Evolutionary conservation across 352 stramenopile species (phyloP), one percentile per base, ranked within the genome.

Genomic region (Paralagenidium karlingii): DNA sequence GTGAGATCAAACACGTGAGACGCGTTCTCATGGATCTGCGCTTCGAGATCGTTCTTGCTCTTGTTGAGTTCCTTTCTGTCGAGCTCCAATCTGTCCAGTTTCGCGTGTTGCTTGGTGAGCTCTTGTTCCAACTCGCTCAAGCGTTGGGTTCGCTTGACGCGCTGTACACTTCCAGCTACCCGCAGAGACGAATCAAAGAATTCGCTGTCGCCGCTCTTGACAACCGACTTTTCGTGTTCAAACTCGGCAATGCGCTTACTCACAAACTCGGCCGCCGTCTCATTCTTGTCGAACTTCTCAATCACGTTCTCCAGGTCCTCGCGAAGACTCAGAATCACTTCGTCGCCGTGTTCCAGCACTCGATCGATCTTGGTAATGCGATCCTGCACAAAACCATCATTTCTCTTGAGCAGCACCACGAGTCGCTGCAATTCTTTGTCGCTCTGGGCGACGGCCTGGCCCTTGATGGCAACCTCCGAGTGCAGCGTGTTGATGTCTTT

Each of bases 331-430:
- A 85, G 45, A 24, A 82, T 51, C 25, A 68, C 49, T 24, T 83
- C 71, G 30, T 80, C 80, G 8, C 71, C 68, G 12, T 56, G 47
- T 7, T 80, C 66, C 7, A 38, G 40, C 16, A 63, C 68, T 1
- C 38, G 7, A 2, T 21, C 12, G 0, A 85, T 52, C 34, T 68
- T 80, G 5, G 4, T 13, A 0, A 78, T 36, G 33, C 67, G 48
- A 38, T 82, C 68, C 1, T 38, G 26, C 1, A 63, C 59, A 41
- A 85, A 82, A 1, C 49, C 58, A 43, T 78, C 68, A 25, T 85
- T 85, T 12, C 71, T 63, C 49, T 85, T 75, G 47, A 82, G 74
- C 5, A 80, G 43, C 13, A 80, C 60, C 25, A 66, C 78, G 15
- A 85, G 22, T 8, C 64, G 71, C 40, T 85, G 71, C 10, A 85